Evolutionary conservation across 164 flowering plant genomes (phyloP), one percentile per base, ranked within the genome.

Genomic region (Saururus chinensis): DNA sequence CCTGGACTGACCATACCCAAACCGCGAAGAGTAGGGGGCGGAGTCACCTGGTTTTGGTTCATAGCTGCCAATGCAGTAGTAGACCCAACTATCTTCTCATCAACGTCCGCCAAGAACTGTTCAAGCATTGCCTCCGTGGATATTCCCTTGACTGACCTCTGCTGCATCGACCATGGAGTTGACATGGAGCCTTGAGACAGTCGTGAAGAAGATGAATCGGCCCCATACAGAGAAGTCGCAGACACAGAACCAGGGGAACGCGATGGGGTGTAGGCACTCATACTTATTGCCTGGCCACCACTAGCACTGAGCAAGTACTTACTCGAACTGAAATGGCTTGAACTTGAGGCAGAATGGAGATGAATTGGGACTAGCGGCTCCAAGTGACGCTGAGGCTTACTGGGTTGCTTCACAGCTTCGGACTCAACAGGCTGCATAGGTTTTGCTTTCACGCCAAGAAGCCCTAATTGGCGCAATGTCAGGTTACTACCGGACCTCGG

Each of bases 111-210:
- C 74, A 92, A 70, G 66, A 89, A 86, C 60, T 72, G 76, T 59
- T 89, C 95, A 61, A 92, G 82, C 73, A 82, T 79, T 61, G 80
- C 85, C 77, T 88, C 97, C 23, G 87, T 78, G 48, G 69, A 49
- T 60, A 92, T 84, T 51, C 80, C 84, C 58, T 66, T 86, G 19
- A 70, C 62, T 17, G 73, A 51, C 65, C 85, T 71, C 71, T 79
- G 88, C 73, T 81, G 85, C 65, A 71, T 79, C 26, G 88, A 88
- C 97, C 98, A 86, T 59, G 97, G 96, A 60, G 81, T 74, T 48
- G 98, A 82, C 45, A 66, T 66, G 51, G 82, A 82, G 56, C 67
- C 45, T 30, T 83, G 77, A 54, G 82, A 67, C 25, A 76, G 53
- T 51, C 74, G 86, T n/a, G 77, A 80, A 30, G 73, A 66, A 57